A percentile compares a stretch with the other conserved stretches of the same genome.
Conservation (phyloP, 1,139 yeast species). For the Dujonia santamariae region DNA sequence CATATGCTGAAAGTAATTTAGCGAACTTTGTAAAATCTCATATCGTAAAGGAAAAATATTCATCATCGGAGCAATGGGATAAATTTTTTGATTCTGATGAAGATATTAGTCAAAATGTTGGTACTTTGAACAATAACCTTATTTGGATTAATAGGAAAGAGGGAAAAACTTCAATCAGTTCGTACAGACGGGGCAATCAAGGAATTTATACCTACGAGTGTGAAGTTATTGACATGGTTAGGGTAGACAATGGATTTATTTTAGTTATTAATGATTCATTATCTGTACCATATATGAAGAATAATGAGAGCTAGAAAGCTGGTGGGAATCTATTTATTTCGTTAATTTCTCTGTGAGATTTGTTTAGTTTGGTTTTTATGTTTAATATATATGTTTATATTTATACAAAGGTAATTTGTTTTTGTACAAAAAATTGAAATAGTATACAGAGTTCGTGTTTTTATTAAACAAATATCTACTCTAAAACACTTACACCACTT, state of each 20-base stretch:
- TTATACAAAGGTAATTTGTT: background rate
- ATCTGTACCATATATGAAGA: slow-evolving; percentile 18
- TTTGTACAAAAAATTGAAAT: background rate
- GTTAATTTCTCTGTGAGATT: slow-evolving; percentile 3
- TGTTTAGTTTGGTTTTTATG: background rate
- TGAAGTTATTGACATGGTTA: background rate
- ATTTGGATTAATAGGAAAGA: slow-evolving; percentile 19
- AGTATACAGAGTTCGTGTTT: background rate
- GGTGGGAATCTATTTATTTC: slow-evolving; percentile 1
- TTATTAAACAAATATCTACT: slow-evolving; percentile 1
- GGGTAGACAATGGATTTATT: slow-evolving; percentile 57
- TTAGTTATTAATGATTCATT: slow-evolving; percentile 47
- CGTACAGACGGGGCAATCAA: background rate
- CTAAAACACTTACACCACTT: slow-evolving; percentile 48
- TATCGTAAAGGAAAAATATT: slow-evolving; percentile 27
- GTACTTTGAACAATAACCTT: slow-evolving; percentile 38
- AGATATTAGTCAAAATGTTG: slow-evolving; percentile 23
- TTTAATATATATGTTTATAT: background rate
- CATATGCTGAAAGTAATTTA: slow-evolving; percentile 43
- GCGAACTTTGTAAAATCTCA: slow-evolving; percentile 54
- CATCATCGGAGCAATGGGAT: background rate
- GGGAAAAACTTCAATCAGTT: slow-evolving; percentile 34
- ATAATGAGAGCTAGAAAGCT: background rate
- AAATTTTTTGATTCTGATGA: slow-evolving; percentile 7
- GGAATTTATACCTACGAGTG: background rate